Percentiles rank a stretch among this genome's conserved stretches.
Evolutionary conservation across 345 rosid species (phyloP).

Genomic region (Melaleuca quinquenervia): DNA sequence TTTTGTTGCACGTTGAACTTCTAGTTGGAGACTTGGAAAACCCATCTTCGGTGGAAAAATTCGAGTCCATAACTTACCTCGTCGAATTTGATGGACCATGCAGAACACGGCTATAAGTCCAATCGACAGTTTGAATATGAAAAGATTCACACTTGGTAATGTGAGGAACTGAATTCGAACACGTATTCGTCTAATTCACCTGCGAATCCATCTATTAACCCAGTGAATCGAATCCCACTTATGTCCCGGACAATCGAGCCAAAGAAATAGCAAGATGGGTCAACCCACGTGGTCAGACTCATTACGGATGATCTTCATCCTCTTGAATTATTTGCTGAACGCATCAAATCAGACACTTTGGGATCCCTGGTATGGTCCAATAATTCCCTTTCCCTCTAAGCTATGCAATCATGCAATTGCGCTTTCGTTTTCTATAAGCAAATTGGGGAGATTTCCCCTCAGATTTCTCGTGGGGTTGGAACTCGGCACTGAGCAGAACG

Average conservation of each 20-base stretch:
- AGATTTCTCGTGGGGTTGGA: background rate
- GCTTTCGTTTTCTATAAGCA: background rate
- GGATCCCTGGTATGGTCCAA: background rate
- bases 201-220: background rate
- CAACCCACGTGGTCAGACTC: background rate
- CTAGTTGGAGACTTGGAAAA: background rate
- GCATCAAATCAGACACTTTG: background rate
- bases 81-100: background rate
- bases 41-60: background rate
- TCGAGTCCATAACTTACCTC: background rate
- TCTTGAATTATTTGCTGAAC: background rate
- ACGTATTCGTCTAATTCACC: background rate
- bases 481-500: background rate
- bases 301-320: background rate
- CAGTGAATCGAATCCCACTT: background rate
- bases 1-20: background rate
- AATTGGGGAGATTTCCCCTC: background rate
- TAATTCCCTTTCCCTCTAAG: background rate
- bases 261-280: background rate
- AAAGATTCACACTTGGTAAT: background rate
- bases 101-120: background rate
- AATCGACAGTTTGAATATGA: background rate
- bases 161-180: background rate
- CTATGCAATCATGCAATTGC: background rate
- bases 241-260: background rate